Evolutionary conservation across 2,329 filamentous ascomycete species (phyloP), one percentile per base, ranked within the genome.

Genomic region (Hirsutella thompsonii): DNA sequence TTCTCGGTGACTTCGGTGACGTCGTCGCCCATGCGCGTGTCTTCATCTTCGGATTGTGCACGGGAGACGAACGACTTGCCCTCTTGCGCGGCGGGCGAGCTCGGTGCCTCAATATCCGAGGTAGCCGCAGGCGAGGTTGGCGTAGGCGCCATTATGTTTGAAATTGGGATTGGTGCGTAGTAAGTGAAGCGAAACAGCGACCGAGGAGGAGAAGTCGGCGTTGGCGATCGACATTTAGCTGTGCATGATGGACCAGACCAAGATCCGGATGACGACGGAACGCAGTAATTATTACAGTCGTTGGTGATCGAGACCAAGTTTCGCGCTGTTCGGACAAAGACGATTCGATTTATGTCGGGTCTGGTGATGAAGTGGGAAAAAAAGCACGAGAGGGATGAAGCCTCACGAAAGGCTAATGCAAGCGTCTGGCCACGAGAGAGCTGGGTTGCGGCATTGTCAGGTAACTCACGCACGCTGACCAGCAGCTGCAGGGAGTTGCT

Each of bases 11-110:
- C 59, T 32, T 72, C 67, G 23, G 66, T 64, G 16, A 62, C 69
- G 43, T 55, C 60, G 44, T 62, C 59, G 45, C 54, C 57, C 58
- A 66, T 64, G 20, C 55, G 58, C 10, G 60, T 59, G 48, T 69
- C 67, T 29, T 72, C 69, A 46, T 72, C 68, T 38, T 72, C 69
- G 42, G 63, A 64, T 44, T 52, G 55, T 44, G 55, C 59, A 52
- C 62, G 64, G 20, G 67, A 67, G 46, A 61, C 56, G 45, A 70
- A 69, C 3, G 68, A 71, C 51, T 69, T 69, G 49, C 52, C 51
- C 47, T 68, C 66, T 40, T 49, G 49, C 26, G 57, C 59, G 20
- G 49, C 56, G 19, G 69, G 69, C 8, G 69, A 72, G 50, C 67
- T 70, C 19, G 62, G 60, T 1, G 56, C 54, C 42, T 72, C 69